Evolutionary conservation across 2,329 filamentous ascomycete genomes (phyloP).

Genomic region (Botryotinia calthae): DNA sequence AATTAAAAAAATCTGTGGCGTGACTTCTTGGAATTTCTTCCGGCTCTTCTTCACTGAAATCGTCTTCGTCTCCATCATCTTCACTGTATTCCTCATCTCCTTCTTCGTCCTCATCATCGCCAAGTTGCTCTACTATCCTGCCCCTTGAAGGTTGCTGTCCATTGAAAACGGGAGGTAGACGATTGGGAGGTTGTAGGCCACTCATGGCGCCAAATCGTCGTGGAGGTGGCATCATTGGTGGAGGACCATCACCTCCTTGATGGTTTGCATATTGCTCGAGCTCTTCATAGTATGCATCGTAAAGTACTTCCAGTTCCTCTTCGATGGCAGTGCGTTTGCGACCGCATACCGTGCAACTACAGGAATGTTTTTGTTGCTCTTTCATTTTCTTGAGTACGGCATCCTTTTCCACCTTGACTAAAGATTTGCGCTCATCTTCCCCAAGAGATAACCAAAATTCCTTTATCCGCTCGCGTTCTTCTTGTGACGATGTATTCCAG

Average conservation of each 20-base stretch:
- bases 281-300: conserved; percentile 98
- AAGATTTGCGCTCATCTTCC: conserved; percentile 89
- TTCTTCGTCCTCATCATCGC: conserved; percentile 45
- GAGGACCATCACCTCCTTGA: conserved; percentile 67
- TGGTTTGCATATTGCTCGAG: conserved; percentile 95
- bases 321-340: conserved; percentile 96
- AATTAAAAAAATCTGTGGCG: conserved; percentile 88
- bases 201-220: conserved; percentile 59
- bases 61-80: conserved; percentile 59
- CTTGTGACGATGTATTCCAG: conserved; percentile 93
- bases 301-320: conserved; percentile 94
- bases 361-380: conserved; percentile 98
- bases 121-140: conserved; percentile 67
- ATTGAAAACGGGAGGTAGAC: conserved; percentile 56
- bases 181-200: conserved; percentile 56
- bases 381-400: conserved; percentile 99
- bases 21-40: conserved; percentile 64
- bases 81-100: conserved; percentile 46
- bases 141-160: conserved; percentile 70
- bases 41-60: conserved; percentile 64
- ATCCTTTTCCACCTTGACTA: conserved; percentile 98
- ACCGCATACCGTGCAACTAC: conserved; percentile 95
- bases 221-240: conserved; percentile 66
- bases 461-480: conserved; percentile 96
- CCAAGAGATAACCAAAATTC: conserved; percentile 95